phyloP scores from a whole-genome alignment of 129 eudicot species.

The Flaveria sonorensis region DNA sequence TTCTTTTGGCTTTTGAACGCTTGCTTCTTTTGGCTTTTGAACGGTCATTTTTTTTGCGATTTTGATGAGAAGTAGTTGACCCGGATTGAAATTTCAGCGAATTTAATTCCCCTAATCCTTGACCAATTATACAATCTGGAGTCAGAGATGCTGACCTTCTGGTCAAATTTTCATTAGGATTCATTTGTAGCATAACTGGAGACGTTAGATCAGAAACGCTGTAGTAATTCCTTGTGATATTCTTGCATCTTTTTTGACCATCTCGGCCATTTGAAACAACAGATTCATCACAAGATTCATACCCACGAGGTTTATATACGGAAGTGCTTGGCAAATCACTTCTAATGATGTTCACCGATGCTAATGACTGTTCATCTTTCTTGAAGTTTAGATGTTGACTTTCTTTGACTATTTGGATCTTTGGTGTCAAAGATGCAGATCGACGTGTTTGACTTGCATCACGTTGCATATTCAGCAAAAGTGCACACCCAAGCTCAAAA shows the following conservation, averaged over 20 bases:
- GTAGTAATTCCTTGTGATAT: conserved; percentile 28
- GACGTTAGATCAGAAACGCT: conserved; percentile 35
- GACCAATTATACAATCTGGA: conserved; percentile 9
- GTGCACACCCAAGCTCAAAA: conserved; percentile 35
- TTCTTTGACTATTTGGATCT: conserved; percentile 18
- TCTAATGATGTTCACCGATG: not conserved
- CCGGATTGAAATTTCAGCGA: conserved; percentile 38
- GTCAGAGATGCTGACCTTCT: conserved; percentile 27
- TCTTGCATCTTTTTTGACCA: conserved; percentile 2
- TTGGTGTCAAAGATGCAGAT: conserved; percentile 37
- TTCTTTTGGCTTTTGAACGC: conserved; percentile 28
- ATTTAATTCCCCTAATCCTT: conserved; percentile 39
- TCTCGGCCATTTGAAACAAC: conserved; percentile 21
- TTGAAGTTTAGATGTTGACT: not conserved
- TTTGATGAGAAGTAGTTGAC: conserved; percentile 21
- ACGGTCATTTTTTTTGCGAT: conserved; percentile 16
- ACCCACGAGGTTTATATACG: conserved; percentile 2
- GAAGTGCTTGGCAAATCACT: conserved; percentile 14
- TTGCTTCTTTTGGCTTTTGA: conserved; percentile 30
- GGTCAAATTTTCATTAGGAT: conserved; percentile 5
- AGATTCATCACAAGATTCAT: conserved; percentile 29
- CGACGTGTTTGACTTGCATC: conserved; percentile 24
- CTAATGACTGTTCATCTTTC: conserved; percentile 13
- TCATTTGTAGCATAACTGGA: not conserved
- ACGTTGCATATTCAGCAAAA: conserved; percentile 30